A percentile compares a stretch with the other conserved stretches of the same genome.
These are phyloP conservation scores for Ambrosia hybrid DNA, from an alignment of 140 eudicot genomes.

Conservation along the genomic window DNA sequence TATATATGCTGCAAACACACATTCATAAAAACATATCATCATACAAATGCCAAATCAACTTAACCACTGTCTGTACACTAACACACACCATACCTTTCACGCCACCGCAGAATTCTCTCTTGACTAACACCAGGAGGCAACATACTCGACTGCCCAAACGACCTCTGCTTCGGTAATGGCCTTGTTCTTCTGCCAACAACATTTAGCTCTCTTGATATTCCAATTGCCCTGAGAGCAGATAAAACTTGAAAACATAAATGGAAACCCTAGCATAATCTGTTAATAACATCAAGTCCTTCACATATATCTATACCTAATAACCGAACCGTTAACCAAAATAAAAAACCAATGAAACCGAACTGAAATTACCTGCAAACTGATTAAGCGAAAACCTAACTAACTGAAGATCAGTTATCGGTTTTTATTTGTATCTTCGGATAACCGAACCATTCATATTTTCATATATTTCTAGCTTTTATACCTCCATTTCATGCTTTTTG, in stretches of 20 bases:
- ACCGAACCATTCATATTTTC: no score
- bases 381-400: no score
- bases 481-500: no score
- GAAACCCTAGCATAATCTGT: neutral
- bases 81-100: conserved; percentile 52
- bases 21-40: conserved; percentile 17
- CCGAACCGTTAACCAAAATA: no score
- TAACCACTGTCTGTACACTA: neutral
- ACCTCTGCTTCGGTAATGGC: conserved; percentile 57
- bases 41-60: neutral
- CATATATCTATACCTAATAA: no score
- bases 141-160: conserved; percentile 39
- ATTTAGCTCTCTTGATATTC: conserved; percentile 42
- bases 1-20: conserved; percentile 57
- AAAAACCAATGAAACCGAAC: no score
- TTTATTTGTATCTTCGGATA: no score
- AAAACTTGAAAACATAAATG: neutral
- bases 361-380: no score
- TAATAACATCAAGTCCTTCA: no score
- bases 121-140: conserved; percentile 16
- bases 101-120: conserved; percentile 61
- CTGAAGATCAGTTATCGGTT: no score
- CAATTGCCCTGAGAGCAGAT: conserved; percentile 32
- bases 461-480: no score
- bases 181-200: conserved; percentile 39